These are phyloP conservation scores for Hypomontagnella monticulosa DNA, from an alignment of 495 filamentous ascomycete species.

Conservation along the genomic window DNA sequence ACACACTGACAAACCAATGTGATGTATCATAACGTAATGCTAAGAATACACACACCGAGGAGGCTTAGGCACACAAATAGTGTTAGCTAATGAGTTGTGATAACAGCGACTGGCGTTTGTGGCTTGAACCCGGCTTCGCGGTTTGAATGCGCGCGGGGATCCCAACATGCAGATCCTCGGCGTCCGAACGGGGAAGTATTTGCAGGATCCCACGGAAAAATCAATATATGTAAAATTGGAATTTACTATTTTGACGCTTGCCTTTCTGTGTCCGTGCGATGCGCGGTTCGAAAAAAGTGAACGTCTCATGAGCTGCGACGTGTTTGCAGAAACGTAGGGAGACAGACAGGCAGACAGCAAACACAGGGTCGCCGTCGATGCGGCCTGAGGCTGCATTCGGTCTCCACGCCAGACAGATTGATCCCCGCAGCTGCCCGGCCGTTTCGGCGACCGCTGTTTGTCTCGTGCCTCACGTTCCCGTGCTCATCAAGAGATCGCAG, in stretches of 20 bases:
- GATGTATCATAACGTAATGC: too few species aligned
- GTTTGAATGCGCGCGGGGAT: slow-evolving; percentile 2
- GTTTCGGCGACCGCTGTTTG: slow-evolving; percentile 31
- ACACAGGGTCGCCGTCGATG: slow-evolving; percentile 10
- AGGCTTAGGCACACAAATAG: too few species aligned
- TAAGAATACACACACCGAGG: too few species aligned
- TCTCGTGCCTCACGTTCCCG: slow-evolving; percentile 11
- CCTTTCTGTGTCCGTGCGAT: not conserved
- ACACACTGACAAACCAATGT: too few species aligned
- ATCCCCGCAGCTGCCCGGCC: slow-evolving; percentile 30
- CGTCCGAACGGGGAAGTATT: slow-evolving; percentile 5
- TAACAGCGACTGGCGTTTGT: not conserved
- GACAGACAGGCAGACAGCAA: slow-evolving; percentile 14
- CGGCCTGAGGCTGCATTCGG: slow-evolving; percentile 17
- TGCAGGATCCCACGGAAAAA: not conserved
- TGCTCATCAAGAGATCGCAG: slow-evolving; percentile 2
- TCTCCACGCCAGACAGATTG: slow-evolving; percentile 11
- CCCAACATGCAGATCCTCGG: slow-evolving; percentile 10
- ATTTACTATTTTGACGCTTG: too few species aligned
- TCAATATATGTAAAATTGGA: too few species aligned
- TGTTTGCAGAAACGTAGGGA: slow-evolving; percentile 6
- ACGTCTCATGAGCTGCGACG: slow-evolving; percentile 1
- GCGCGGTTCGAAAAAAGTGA: not conserved
- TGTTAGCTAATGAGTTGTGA: not conserved
- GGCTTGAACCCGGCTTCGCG: not conserved